A percentile compares a stretch with the other conserved stretches of the same genome.
Conservation (phyloP, 2,329 filamentous ascomycete species). For the Fusarium nygamai region DNA sequence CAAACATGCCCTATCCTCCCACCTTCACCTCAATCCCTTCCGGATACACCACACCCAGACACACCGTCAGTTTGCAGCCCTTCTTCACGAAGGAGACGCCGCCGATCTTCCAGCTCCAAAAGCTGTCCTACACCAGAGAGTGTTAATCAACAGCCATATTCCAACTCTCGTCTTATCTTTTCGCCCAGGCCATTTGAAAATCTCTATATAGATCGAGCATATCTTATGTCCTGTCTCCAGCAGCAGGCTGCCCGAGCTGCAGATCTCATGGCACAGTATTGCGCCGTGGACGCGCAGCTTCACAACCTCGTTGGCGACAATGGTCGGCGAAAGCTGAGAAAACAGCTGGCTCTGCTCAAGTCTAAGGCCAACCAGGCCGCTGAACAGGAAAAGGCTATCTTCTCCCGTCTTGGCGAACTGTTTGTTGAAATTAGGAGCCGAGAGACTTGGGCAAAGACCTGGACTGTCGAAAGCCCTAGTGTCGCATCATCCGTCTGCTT, state of each 20-base stretch:
- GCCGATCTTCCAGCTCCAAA: conserved; percentile 21
- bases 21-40: conserved; percentile 7
- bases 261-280: conserved; percentile 53
- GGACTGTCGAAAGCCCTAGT: conserved; percentile 15
- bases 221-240: conserved; percentile 56
- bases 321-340: conserved; percentile 49
- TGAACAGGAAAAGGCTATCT: conserved; percentile 58
- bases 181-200: conserved; percentile 54
- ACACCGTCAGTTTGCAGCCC: background rate
- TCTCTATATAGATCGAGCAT: conserved; percentile 58
- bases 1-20: conserved; percentile 11
- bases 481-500: conserved; percentile 19
- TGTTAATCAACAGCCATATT: background rate
- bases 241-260: conserved; percentile 51
- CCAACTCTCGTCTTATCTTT: conserved; percentile 40
- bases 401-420: conserved; percentile 59
- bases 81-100: conserved; percentile 6
- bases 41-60: conserved; percentile 8
- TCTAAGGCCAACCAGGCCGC: conserved; percentile 56
- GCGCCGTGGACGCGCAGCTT: conserved; percentile 49
- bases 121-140: background rate
- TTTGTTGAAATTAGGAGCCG: conserved; percentile 59
- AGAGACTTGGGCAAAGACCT: conserved; percentile 50
- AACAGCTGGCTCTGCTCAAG: conserved; percentile 54
- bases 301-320: conserved; percentile 37